Percentiles rank a stretch among this genome's conserved stretches.
These are phyloP conservation scores for Aspergillus tamarii DNA, from an alignment of 2,329 filamentous ascomycete genomes.

Conservation along the genomic window DNA sequence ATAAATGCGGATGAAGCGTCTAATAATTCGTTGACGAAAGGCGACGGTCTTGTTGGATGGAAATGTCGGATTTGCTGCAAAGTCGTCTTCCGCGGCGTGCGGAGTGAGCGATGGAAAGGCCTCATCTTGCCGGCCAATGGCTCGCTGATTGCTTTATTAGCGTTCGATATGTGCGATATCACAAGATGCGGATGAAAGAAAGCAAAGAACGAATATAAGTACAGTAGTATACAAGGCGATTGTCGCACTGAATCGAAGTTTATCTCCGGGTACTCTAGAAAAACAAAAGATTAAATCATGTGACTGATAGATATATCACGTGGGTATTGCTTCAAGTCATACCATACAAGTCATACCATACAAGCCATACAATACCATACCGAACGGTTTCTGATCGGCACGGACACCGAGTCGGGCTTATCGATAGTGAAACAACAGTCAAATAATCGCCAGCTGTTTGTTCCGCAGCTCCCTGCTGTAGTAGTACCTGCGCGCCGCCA, in stretches of 20 bases:
- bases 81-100: slow-evolving; percentile 11
- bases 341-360: neutral
- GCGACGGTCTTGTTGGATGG: slow-evolving; percentile 51
- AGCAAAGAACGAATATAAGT: neutral
- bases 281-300: neutral
- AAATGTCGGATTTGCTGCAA: slow-evolving; percentile 48
- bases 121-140: slow-evolving; percentile 13
- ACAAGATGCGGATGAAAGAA: neutral
- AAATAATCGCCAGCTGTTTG: slow-evolving; percentile 9
- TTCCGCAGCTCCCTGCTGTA: neutral
- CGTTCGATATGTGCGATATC: neutral
- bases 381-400: neutral
- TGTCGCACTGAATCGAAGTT: neutral
- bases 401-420: slow-evolving; percentile 5
- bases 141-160: neutral
- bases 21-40: slow-evolving; percentile 48
- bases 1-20: slow-evolving; percentile 51
- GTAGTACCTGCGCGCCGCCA: neutral
- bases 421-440: slow-evolving; percentile 18
- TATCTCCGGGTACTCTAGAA: neutral
- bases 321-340: neutral
- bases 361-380: neutral
- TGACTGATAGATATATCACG: neutral
- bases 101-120: slow-evolving; percentile 17
- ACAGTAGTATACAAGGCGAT: neutral